Evolutionary conservation across 768 basidiomycete genomes (phyloP).

Genomic region (Podaxis pistillaris): DNA sequence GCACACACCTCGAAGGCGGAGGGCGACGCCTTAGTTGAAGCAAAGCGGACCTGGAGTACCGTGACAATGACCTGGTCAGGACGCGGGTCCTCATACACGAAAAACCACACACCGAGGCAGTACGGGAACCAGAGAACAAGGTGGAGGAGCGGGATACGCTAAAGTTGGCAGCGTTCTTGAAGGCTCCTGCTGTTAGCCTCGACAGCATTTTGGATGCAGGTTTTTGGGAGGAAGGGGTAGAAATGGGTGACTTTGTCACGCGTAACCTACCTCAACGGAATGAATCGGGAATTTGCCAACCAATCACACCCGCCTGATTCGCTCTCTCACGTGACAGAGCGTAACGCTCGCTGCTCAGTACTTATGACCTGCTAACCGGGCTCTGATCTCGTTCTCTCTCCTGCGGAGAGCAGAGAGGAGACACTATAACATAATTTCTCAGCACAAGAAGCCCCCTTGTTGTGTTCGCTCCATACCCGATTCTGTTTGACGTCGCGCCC

Average conservation of each 20-base stretch:
- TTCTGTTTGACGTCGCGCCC: no score
- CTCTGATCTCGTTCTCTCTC: no score
- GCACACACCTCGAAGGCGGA: conserved; percentile 64
- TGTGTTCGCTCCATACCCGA: no score
- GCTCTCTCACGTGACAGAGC: conserved; percentile 16
- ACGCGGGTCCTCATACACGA: conserved; percentile 13
- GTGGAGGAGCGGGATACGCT: conserved; percentile 45
- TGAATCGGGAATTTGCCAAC: conserved; percentile 44
- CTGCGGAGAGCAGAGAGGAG: no score
- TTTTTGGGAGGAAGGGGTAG: conserved; percentile 40
- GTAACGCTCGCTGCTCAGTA: not conserved
- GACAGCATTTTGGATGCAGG: conserved; percentile 68
- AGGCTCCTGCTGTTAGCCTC: conserved; percentile 75
- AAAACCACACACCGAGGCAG: conserved; percentile 45
- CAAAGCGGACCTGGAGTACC: conserved; percentile 62
- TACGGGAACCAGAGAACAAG: conserved; percentile 41
- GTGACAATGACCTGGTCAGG: conserved; percentile 21
- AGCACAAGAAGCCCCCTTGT: no score
- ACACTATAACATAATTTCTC: no score
- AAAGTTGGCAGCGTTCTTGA: conserved; percentile 53
- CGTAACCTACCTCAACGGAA: conserved; percentile 42
- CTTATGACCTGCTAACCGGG: no score
- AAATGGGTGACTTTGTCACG: conserved; percentile 41
- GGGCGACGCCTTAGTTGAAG: conserved; percentile 59
- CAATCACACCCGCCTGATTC: conserved; percentile 31